These are phyloP conservation scores for Dryas octopetala DNA, from an alignment of 306 rosid species.

Conservation along the genomic window DNA sequence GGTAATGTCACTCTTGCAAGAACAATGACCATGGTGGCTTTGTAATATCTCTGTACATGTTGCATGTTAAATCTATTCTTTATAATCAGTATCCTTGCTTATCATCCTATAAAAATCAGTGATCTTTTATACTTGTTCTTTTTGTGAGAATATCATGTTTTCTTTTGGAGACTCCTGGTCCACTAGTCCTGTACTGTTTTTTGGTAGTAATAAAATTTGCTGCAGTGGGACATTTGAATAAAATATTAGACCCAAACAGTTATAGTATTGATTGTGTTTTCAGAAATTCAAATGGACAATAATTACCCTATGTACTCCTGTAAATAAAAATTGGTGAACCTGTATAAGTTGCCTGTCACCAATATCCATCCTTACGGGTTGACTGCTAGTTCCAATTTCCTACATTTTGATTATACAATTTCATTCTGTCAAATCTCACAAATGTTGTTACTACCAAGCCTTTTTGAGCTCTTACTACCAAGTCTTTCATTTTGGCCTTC, in stretches of 20 bases:
- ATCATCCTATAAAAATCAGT: not conserved
- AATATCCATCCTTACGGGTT: not conserved
- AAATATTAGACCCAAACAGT: not conserved
- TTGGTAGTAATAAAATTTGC: too few relatives aligned
- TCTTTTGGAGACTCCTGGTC: not conserved
- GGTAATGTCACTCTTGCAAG: constrained; percentile 39
- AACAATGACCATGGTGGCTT: not conserved
- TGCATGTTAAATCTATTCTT: not conserved
- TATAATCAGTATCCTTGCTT: not conserved
- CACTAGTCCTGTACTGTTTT: too few relatives aligned
- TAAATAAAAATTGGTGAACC: not conserved
- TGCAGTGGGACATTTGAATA: not conserved
- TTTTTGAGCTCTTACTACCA: not conserved
- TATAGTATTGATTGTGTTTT: not conserved
- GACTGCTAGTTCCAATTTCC: not conserved
- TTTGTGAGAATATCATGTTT: not conserved
- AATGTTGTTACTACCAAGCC: not conserved
- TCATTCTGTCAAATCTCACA: not conserved
- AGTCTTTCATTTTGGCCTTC: not conserved
- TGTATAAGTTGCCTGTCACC: not conserved
- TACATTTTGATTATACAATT: not conserved
- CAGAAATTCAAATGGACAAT: not conserved
- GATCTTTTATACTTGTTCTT: not conserved
- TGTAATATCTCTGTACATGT: not conserved
- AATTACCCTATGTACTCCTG: not conserved